Evolutionary conservation across 2,329 filamentous ascomycete genomes (phyloP).

Genomic region (Pseudogymnoascus verrucosus): DNA sequence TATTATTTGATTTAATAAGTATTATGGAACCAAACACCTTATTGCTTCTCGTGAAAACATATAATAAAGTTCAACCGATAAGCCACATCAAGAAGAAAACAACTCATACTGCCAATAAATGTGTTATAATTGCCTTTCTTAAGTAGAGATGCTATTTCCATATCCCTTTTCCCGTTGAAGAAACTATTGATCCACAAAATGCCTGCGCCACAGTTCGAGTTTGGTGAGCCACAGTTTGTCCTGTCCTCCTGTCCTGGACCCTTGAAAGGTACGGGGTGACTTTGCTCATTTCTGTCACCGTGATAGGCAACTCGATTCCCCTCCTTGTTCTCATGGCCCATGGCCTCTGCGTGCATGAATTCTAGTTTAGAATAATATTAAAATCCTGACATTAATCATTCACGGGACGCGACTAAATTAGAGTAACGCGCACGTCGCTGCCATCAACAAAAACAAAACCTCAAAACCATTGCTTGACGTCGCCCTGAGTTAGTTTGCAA

Average conservation of each 20-base stretch:
- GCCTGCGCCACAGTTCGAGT: not conserved
- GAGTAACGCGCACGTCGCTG: not conserved
- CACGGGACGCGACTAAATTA: not conserved
- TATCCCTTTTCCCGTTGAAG: not conserved
- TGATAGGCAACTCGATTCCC: slow-evolving; percentile 2
- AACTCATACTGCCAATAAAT: not conserved
- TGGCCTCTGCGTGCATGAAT: not conserved
- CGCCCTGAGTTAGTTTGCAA: not conserved
- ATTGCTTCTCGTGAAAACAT: not conserved
- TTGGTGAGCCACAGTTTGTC: not conserved
- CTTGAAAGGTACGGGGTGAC: not conserved
- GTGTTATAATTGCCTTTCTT: not conserved
- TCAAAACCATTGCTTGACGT: not conserved
- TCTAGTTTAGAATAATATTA: slow-evolving; percentile 1
- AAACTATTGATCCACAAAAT: not conserved
- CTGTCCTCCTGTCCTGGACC: not conserved
- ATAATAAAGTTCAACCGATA: not conserved
- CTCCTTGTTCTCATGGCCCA: not conserved
- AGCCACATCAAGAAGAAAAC: not conserved
- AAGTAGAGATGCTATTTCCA: not conserved
- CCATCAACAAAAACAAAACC: not conserved
- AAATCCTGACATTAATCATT: not conserved
- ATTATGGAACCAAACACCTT: not conserved
- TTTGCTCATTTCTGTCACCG: slow-evolving; percentile 5
- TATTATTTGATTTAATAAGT: not conserved